Evolutionary conservation across 2,329 filamentous ascomycete species (phyloP), one percentile per base, ranked within the genome.

Genomic region (Calycina herbarum): DNA sequence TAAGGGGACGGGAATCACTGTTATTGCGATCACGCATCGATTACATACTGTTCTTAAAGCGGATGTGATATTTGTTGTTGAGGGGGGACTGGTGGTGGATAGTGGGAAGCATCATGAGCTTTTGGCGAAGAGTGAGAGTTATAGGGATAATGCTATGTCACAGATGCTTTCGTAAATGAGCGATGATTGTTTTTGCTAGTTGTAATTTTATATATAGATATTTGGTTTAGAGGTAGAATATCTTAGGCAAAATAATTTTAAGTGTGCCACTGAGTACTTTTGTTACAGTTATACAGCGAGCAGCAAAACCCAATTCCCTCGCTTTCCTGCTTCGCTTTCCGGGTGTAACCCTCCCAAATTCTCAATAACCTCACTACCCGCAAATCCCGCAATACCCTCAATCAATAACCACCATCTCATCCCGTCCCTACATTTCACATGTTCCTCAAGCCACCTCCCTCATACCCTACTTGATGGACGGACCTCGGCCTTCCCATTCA

Each of bases 11-110:
- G 57, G 45, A 2, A 92, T 89, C 67, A 86, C 91, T 2, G 92
- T 90, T 67, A 80, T 94, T 4, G 89, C 89, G 2, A 89, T 94
- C 8, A 91, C 91, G 1, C 91, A 94, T 74, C 82, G 91, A 15
- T 80, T 93, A 56, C 87, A 88, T 0, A 94, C 89, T 17, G 86
- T 93, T 29, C 89, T 90, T 75, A 88, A 92, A 67, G 89, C 90
- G 1, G 88, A 94, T 31, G 61, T 57, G 29, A 66, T 66, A 13
- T 66, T 60, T 40, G 64, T 97, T n/a, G 94, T 97, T 76, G 93
- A 96, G 76, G 87, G 91, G 72, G 94, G 94, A 17, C 85, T 86
- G 67, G 86, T 97, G 51, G 89, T 94, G 1, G 94, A 97, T 80
- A 84, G 85, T 70, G 94, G 94, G 10, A 92, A 87, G 6, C 94